Evolutionary conservation across 1,284 basidiomycete species (phyloP).

Genomic region (Moesziomyces parantarcticus): DNA sequence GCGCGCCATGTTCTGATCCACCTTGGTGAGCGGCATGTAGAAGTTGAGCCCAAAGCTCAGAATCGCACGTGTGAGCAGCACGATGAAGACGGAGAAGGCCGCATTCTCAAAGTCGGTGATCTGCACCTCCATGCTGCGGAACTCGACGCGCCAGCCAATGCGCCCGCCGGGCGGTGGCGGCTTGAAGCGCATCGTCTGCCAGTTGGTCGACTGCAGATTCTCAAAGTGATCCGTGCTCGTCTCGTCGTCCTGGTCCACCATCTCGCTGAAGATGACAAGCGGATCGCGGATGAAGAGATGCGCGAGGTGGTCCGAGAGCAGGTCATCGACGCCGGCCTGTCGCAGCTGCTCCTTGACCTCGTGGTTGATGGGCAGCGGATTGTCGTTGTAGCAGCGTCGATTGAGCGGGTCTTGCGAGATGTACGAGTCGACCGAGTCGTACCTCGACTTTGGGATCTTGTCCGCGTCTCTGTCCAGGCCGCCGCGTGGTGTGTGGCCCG

Average conservation of each 20-base stretch:
- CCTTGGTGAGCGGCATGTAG: conserved; percentile 96
- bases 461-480: conserved; percentile 30
- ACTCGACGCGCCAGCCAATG: conserved; percentile 99
- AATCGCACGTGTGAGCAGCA: conserved; percentile 92
- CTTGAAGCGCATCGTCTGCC: conserved; percentile 99
- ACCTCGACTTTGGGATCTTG: conserved; percentile 92
- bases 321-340: conserved; percentile 78
- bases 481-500: conserved; percentile 35
- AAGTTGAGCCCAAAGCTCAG: conserved; percentile 90
- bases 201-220: conserved; percentile 99
- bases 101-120: conserved; percentile 99
- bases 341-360: conserved; percentile 66
- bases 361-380: conserved; percentile 81
- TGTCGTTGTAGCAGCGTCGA: conserved; percentile 93
- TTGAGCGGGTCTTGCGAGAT: conserved; percentile 88
- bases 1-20: conserved; percentile 94
- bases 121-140: conserved; percentile 98
- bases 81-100: conserved; percentile 92
- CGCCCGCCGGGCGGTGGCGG: conserved; percentile 85
- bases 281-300: conserved; percentile 99
- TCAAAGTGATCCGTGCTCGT: conserved; percentile 95
- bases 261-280: conserved; percentile 93
- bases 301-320: conserved; percentile 89
- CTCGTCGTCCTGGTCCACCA: conserved; percentile 88
- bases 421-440: conserved; percentile 94